Evolutionary conservation across 805 yeast genomes (phyloP), one percentile per base, ranked within the genome.

Genomic region (Kodamaea neixiangensis): DNA sequence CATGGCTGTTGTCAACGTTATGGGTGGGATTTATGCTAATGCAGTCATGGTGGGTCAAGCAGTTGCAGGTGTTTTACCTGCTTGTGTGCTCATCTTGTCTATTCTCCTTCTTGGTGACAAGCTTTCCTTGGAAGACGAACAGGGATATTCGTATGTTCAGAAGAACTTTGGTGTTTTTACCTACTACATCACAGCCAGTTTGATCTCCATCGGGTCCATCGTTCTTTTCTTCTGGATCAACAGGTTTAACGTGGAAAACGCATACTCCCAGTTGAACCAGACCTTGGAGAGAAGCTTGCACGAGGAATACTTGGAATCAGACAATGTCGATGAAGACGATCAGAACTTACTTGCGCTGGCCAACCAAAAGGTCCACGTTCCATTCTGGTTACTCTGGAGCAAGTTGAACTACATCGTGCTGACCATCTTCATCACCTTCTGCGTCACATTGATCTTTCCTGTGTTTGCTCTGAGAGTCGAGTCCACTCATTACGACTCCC

Each of bases 21-120:
- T 83, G 62, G 92, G 94, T 3, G 77, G 89, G 0, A 78, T 83
- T 11, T 88, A 81, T 63, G 92, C 96, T 9, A 97, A 94, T 61
- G 96, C 88, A 0, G 87, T 87, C 1, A 89, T 94, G 87, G 92
- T 92, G 2, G 99, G 99, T 1, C 97, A 93, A 66, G 97, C 96
- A 0, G 72, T 93, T 14, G 90, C 97, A 0, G 99, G 99, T 1
- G 96, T 94, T 0, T 71, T 93, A 33, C 98, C 99, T 1, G 83
- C 97, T 0, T 63, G 87, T 15, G 84, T 87, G 11, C 78, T 82
- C 58, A 85, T 83, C 53, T 52, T 78, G 9, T 80, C 87, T 9
- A 82, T 81, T 20, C 60, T 80, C 47, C 43, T 71, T 4, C 69
- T 71, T 10, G 79, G 75, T 7, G 74, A 69, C 4, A 47, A 53